Percentiles rank a stretch among this genome's conserved stretches.
phyloP scores from a whole-genome alignment of 2,329 filamentous ascomycete species.

The Phyllosticta citriasiana region DNA sequence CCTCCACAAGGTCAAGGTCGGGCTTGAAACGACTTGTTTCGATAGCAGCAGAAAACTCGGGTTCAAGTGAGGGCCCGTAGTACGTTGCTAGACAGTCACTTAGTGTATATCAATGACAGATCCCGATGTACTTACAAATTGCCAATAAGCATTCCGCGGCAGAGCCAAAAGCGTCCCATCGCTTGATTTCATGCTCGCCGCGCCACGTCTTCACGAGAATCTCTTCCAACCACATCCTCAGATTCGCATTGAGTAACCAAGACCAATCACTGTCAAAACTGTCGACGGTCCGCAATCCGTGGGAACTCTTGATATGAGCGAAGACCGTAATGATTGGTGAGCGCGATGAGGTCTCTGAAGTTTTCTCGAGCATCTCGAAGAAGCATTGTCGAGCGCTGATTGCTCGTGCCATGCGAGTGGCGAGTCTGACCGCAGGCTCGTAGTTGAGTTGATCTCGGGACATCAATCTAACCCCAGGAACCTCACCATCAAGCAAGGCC shows the following conservation, averaged over 20 bases:
- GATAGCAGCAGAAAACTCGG: background rate
- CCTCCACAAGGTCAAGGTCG: constrained; percentile 55
- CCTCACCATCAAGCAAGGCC: too few species aligned
- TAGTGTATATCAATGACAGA: background rate
- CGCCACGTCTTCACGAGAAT: constrained; percentile 75
- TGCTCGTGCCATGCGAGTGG: constrained; percentile 39
- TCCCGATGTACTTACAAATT: constrained; percentile 49
- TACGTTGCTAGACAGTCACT: background rate
- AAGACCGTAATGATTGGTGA: background rate
- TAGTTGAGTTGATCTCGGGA: constrained; percentile 37
- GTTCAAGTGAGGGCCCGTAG: background rate
- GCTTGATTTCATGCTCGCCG: constrained; percentile 58
- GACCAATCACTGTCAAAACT: too few species aligned
- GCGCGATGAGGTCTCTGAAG: background rate
- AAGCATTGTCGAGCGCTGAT: constrained; percentile 41
- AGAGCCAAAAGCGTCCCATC: constrained; percentile 63
- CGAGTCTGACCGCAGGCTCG: constrained; percentile 40
- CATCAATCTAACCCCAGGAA: too few species aligned
- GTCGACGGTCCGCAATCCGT: background rate
- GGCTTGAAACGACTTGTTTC: background rate
- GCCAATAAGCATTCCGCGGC: constrained; percentile 64
- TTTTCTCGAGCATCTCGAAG: constrained; percentile 34
- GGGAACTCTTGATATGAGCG: background rate
- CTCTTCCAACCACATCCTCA: constrained; percentile 57
- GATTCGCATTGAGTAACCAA: too few species aligned